These are phyloP conservation scores for Stephanodiscus triporus DNA, from an alignment of 108 stramenopile genomes.

Conservation along the genomic window DNA sequence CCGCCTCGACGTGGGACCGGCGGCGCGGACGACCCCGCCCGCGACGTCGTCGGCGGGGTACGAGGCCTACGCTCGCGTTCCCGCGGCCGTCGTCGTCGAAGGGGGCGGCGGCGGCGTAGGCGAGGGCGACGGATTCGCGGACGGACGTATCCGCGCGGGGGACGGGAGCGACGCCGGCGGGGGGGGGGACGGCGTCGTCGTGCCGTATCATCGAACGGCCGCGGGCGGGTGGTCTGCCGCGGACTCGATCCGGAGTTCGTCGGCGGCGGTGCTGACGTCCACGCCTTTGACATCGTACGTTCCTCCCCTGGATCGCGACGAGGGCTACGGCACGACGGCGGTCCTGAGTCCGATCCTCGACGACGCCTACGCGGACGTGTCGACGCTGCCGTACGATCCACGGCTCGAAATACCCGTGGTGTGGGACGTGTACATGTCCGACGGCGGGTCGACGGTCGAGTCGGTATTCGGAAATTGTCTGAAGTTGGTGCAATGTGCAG, in stretches of 20 bases:
- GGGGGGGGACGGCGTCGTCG: neutral
- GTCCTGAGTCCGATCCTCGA: too few relatives aligned
- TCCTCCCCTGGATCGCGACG: constrained; percentile 5
- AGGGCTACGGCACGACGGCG: constrained; percentile 3
- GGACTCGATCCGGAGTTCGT: too few relatives aligned
- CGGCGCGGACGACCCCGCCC: too few relatives aligned
- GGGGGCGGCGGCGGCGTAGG: neutral
- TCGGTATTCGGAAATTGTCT: constrained; percentile 33
- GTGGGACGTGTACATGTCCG: constrained; percentile 37
- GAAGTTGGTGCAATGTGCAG: constrained; percentile 36
- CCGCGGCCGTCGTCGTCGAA: neutral
- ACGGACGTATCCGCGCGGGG: too few relatives aligned
- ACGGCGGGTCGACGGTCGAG: neutral
- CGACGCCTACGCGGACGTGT: constrained; percentile 32
- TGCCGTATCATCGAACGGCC: neutral
- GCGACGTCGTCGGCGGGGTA: too few relatives aligned
- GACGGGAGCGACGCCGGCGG: neutral
- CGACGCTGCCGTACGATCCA: constrained; percentile 30
- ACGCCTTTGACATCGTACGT: constrained; percentile 31
- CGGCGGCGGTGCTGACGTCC: constrained; percentile 10
- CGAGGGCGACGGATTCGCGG: neutral
- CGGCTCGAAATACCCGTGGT: constrained; percentile 22
- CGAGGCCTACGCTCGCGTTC: neutral
- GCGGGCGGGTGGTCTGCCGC: too few relatives aligned
- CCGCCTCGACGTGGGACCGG: too few relatives aligned